These are phyloP conservation scores for Russula dissimulans DNA, from an alignment of 768 basidiomycete genomes.

Conservation along the genomic window DNA sequence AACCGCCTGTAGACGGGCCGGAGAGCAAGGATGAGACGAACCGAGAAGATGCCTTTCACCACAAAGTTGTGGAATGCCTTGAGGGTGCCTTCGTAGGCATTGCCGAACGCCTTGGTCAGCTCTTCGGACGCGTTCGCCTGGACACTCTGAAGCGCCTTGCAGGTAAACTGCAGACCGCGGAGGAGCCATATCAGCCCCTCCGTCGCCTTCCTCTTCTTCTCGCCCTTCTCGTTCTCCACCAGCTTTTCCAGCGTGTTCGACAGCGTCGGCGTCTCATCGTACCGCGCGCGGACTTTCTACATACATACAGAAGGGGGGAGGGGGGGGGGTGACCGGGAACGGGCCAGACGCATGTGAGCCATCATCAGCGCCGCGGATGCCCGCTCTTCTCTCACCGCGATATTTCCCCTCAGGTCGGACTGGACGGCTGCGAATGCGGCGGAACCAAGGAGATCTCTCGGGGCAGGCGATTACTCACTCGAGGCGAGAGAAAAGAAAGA, in stretches of 20 bases:
- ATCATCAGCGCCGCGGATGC: not conserved
- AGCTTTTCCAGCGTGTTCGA: conserved; percentile 79
- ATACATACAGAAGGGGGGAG: not conserved
- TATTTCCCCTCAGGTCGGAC: conserved; percentile 85
- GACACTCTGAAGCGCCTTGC: conserved; percentile 62
- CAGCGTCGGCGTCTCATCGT: conserved; percentile 50
- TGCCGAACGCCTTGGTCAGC: conserved; percentile 64
- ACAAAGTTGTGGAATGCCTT: conserved; percentile 81
- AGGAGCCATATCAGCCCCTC: conserved; percentile 92
- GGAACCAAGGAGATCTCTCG: conserved; percentile 73
- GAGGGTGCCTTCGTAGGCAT: conserved; percentile 73
- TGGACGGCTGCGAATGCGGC: conserved; percentile 78
- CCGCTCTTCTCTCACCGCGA: conserved; percentile 51
- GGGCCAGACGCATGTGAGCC: no score
- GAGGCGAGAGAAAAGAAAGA: not conserved
- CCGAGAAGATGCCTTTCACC: conserved; percentile 44
- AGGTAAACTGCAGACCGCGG: conserved; percentile 86
- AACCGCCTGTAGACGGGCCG: not conserved
- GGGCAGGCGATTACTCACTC: not conserved
- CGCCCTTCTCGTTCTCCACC: conserved; percentile 71
- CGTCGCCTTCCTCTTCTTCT: conserved; percentile 84
- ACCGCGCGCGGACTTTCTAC: conserved; percentile 86
- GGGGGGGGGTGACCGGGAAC: no score
- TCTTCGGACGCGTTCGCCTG: conserved; percentile 56
- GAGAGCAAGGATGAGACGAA: conserved; percentile 27